These are phyloP conservation scores for Echinosophora koreensis DNA, from an alignment of 306 rosid species.

Conservation along the genomic window DNA sequence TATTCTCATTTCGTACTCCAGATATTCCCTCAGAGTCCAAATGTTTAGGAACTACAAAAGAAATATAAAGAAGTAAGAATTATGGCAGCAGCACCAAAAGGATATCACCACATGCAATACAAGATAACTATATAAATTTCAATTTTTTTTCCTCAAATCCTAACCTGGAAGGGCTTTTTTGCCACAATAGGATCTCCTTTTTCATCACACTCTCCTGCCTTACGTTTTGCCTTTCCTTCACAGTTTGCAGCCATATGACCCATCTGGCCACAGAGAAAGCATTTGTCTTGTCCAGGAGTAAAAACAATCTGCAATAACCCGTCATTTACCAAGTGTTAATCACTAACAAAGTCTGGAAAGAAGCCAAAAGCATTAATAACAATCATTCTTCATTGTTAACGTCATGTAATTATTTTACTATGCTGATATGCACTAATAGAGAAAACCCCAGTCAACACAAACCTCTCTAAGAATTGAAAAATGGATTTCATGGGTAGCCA, in stretches of 20 bases:
- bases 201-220: conserved; percentile 89
- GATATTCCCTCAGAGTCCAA: conserved; percentile 95
- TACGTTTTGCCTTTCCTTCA: conserved; percentile 88
- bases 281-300: conserved; percentile 94
- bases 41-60: conserved; percentile 85
- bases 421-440: conserved; percentile 21
- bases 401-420: neutral
- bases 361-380: conserved; percentile 18
- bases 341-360: conserved; percentile 31
- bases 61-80: conserved; percentile 19
- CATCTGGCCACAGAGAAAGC: conserved; percentile 94
- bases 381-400: conserved; percentile 23
- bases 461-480: conserved; percentile 99
- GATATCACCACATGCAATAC: neutral
- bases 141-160: conserved; percentile 28
- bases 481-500: conserved; percentile 98
- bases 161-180: conserved; percentile 93
- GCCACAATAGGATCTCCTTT: conserved; percentile 69
- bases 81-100: neutral
- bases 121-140: neutral
- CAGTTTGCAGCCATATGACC: conserved; percentile 94
- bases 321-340: conserved; percentile 38
- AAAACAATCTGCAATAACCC: conserved; percentile 77
- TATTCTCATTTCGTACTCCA: conserved; percentile 83
- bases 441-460: conserved; percentile 42